These are phyloP conservation scores for Mucor ambiguus DNA, from an alignment of 371 early-diverging fungal genomes.

Conservation along the genomic window DNA sequence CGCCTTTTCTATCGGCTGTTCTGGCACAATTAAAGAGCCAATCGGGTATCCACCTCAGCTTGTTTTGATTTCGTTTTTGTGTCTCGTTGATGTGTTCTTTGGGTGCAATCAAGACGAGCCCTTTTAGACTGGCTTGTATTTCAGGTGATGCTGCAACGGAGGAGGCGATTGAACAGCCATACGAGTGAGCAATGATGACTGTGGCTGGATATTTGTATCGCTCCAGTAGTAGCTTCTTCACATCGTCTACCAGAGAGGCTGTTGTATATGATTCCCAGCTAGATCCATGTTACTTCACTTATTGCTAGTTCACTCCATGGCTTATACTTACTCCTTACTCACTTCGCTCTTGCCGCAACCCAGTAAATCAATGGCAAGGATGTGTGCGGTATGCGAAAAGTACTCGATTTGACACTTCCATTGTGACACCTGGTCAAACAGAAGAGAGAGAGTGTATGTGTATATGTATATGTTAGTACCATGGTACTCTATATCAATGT, in stretches of 20 bases:
- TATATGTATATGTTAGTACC: not conserved
- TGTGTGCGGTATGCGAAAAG: constrained; percentile 68
- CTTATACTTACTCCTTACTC: constrained; percentile 41
- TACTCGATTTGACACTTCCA: constrained; percentile 70
- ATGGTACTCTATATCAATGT: not conserved
- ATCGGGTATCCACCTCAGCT: constrained; percentile 54
- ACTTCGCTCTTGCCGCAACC: constrained; percentile 72
- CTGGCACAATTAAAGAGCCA: constrained; percentile 59
- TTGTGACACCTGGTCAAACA: constrained; percentile 56
- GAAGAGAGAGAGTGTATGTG: not conserved
- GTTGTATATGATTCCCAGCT: constrained; percentile 65
- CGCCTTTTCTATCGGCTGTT: constrained; percentile 64
- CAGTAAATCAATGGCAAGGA: constrained; percentile 68
- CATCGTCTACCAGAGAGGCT: constrained; percentile 55
- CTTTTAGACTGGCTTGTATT: constrained; percentile 46
- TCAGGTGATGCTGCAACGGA: constrained; percentile 48
- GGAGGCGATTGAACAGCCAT: constrained; percentile 68
- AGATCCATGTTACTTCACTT: not conserved
- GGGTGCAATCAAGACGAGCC: constrained; percentile 64
- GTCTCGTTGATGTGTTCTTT: constrained; percentile 55
- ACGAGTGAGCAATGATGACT: constrained; percentile 70
- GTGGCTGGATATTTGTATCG: constrained; percentile 63
- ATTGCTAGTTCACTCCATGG: too few species aligned
- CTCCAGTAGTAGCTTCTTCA: constrained; percentile 52
- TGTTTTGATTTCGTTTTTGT: constrained; percentile 42